These are phyloP conservation scores for Pelagophyceae sp. DNA, from an alignment of 352 stramenopile genomes.

Conservation along the genomic window DNA sequence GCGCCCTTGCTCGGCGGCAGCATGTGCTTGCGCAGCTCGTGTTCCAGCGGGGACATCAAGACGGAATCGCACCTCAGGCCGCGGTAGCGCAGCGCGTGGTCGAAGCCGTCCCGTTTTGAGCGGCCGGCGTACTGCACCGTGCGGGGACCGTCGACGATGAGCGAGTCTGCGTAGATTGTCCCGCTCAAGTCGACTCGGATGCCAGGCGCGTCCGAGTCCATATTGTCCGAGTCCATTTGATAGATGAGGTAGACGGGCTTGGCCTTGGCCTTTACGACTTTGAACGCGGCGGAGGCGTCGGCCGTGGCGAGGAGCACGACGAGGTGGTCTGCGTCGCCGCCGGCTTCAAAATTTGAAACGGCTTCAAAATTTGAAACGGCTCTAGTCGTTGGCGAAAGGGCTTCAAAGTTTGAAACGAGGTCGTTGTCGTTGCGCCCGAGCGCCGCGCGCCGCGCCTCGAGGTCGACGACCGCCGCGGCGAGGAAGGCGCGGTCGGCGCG, in stretches of 20 bases:
- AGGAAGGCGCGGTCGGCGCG: neutral
- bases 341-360: too few species aligned
- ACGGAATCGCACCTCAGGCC: slow-evolving; percentile 73
- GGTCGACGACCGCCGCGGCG: neutral
- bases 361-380: too few species aligned
- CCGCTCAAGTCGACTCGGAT: too few species aligned
- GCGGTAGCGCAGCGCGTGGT: slow-evolving; percentile 55
- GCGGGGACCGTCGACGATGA: neutral
- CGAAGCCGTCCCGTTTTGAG: neutral
- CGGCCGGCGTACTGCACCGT: neutral
- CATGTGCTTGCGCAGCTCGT: slow-evolving; percentile 74
- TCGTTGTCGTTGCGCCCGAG: too few species aligned
- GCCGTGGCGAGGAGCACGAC: neutral
- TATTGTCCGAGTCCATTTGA: too few species aligned
- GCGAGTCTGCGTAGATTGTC: neutral
- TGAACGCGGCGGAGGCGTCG: neutral
- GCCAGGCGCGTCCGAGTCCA: too few species aligned
- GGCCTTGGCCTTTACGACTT: too few species aligned
- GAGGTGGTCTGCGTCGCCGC: neutral
- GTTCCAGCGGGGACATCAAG: slow-evolving; percentile 72
- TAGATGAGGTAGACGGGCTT: too few species aligned
- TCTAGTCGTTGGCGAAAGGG: too few species aligned
- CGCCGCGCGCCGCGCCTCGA: neutral
- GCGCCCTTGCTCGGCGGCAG: slow-evolving; percentile 75
- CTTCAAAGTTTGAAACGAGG: too few species aligned